Evolutionary conservation across 2,329 filamentous ascomycete genomes (phyloP), one percentile per base, ranked within the genome.

Genomic region (Akanthomyces dipterigenus): DNA sequence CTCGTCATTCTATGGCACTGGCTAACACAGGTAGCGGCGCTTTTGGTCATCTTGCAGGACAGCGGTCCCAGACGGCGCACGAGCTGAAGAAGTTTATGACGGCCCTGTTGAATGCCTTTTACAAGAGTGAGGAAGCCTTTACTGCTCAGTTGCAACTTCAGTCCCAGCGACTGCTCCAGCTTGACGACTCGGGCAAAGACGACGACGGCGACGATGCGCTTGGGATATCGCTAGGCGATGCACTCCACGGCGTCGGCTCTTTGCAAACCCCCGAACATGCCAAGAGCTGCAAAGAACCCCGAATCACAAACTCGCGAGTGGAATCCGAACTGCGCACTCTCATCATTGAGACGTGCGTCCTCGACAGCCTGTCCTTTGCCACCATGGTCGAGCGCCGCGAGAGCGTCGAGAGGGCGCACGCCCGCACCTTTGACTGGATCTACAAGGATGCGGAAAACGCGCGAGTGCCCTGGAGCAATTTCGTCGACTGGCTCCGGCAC

Each of bases 401-500:
- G 38, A 60, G 46, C 45, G 56, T 60, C 5, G 56, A 60, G 38
- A 26, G 11, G 8, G 48, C 56, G 26, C 48, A 60, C 38, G 56
- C 56, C 24, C 56, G 56, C 46, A 60, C 56, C 24, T 60, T 60
- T 28, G 38, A 53, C 46, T 60, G 56, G 56, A 53, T 60, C 20
- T 60, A 60, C 48, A 42, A 60, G 26, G 56, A 60, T 9, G 38
- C 45, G 5, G 9, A 31, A 16, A n/a, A 6, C 9, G 26, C 22
- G 3, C 18, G 12, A 5, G 46, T 43, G 18, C 56, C 56, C 4
- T 51, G 56, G 46, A 51, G 46, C 34, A 45, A 20, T 31, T 64
- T 63, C 38, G 26, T 36, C 18, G 55, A 46, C 5, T 75, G 71
- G 72, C 67, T 75, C 1, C 48, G 61, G 11, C 46, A 45, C 0